Base-by-base conservation (phyloP, 1,284 basidiomycete genomes). In the Heterobasidion irregulare region DNA sequence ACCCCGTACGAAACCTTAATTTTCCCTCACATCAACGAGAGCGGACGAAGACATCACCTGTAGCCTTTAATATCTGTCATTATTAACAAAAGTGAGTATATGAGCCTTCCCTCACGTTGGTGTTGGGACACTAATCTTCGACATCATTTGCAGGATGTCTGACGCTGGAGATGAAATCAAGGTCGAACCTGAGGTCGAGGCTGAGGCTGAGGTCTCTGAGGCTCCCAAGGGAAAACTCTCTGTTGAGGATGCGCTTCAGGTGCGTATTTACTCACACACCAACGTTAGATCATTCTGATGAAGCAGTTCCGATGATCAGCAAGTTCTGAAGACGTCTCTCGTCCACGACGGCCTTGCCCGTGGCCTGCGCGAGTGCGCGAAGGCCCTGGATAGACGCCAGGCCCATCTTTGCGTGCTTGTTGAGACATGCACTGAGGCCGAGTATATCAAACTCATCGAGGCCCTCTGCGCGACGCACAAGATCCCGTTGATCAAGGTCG, bases 371-470 rank as follows among this genome's bases (percentile, higher is more conserved):
- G 96, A 99, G 81, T 91, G 86, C 69, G 91, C 96, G 70, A 99
- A 99, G 83, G 94, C 96, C 59, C 83, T 99, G 63, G 96, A 99
- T 85, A 95, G 95, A 79, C 90, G 94, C 68, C 92, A 97, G 83
- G 96, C 96, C 57, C 96, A 98, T 76, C 84, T 99, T 58, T 98
- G 96, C 77, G 95, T 99, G 61, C 89, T 99, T 69, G 94, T 98
- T 72, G 96, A 99, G 86, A 94, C 94, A 59, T 97, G 94, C 82
- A 96, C 91, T 59, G 96, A 98, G 80, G 92, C 94, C 66, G 96
- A 98, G 78, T 98, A 99, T 85, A 91, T 98, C 83, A 98, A 98
- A 82, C 92, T 99, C 79, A 97, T 98, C 65, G 95, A 98, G 79
- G 96, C 95, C 54, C 92, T 98, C 70, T 98, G 96, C 75, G 92